Conservation (phyloP, 352 stramenopile species). For the Globisporangium canariense region DNA sequence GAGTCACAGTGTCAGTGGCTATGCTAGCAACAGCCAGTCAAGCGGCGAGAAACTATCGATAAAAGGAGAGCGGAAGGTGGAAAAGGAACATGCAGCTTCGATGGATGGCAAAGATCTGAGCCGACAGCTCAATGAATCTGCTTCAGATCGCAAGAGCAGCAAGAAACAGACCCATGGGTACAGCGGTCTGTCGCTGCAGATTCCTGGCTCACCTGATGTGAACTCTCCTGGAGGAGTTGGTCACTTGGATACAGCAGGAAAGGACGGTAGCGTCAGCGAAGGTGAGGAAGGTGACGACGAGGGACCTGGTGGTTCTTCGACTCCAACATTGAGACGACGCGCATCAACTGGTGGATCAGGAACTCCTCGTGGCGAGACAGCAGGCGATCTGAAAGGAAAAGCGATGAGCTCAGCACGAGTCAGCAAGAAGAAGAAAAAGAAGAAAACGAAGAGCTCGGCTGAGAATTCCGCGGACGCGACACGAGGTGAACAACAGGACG, state of each 20-base stretch:
- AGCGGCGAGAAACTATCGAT: slow-evolving; percentile 19
- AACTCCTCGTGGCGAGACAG: slow-evolving; percentile 6
- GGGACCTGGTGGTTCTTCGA: slow-evolving; percentile 21
- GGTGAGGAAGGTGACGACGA: slow-evolving; percentile 55
- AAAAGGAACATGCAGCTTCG: background rate
- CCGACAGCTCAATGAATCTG: slow-evolving; percentile 2
- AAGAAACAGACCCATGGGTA: slow-evolving; percentile 13
- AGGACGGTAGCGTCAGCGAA: slow-evolving; percentile 29
- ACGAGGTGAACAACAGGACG: slow-evolving; percentile 21
- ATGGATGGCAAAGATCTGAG: slow-evolving; percentile 3
- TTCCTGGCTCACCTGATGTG: slow-evolving; percentile 24
- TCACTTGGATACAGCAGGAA: background rate
- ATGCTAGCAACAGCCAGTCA: slow-evolving; percentile 15
- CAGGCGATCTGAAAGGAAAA: slow-evolving; percentile 9
- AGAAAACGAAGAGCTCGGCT: slow-evolving; percentile 35
- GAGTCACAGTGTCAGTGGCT: slow-evolving; percentile 13
- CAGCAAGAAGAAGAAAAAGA: slow-evolving; percentile 64
- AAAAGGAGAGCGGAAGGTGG: slow-evolving; percentile 18
- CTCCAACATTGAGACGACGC: slow-evolving; percentile 21
- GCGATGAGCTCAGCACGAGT: background rate
- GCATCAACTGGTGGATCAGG: slow-evolving; percentile 6
- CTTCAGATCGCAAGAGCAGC: slow-evolving; percentile 8
- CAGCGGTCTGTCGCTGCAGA: slow-evolving; percentile 23
- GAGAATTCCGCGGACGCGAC: background rate
- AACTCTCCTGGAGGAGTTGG: background rate